phyloP scores from a whole-genome alignment of 2,329 filamentous ascomycete genomes.

The Neonectria coccinea region DNA sequence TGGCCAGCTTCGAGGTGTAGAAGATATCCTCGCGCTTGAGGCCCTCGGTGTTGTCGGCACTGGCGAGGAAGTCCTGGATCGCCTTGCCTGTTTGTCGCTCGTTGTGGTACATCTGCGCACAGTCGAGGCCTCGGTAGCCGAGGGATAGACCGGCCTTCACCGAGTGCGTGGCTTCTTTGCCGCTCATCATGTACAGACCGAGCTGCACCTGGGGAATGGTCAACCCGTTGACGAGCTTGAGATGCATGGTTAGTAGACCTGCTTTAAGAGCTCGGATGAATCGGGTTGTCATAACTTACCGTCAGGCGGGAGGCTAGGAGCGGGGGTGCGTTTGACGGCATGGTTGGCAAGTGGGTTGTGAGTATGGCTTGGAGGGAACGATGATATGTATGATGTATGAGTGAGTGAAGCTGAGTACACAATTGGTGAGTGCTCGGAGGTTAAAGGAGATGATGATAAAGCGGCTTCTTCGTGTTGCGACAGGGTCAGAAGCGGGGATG shows the following conservation, averaged over 20 bases:
- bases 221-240: constrained; percentile 72
- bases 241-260: neutral
- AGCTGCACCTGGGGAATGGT: constrained; percentile 79
- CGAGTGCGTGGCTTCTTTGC: constrained; percentile 67
- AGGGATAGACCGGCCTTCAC: constrained; percentile 68
- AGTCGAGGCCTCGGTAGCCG: constrained; percentile 65
- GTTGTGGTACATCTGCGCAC: constrained; percentile 72
- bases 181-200: constrained; percentile 78
- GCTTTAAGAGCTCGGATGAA: neutral
- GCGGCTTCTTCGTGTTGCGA: neutral
- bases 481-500: constrained; percentile 25
- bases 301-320: constrained; percentile 41
- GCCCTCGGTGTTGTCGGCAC: constrained; percentile 59
- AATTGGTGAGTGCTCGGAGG: neutral
- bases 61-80: constrained; percentile 68
- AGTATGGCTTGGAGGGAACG: neutral
- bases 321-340: constrained; percentile 38
- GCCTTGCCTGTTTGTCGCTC: constrained; percentile 77
- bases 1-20: constrained; percentile 83
- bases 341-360: constrained; percentile 4
- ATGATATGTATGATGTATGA: neutral
- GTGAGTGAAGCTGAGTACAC: neutral
- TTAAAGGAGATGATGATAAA: neutral
- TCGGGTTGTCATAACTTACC: constrained; percentile 30
- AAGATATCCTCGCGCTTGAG: constrained; percentile 77